A percentile compares a stretch with the other conserved stretches of the same genome.
Evolutionary conservation across 2,329 filamentous ascomycete species (phyloP).

Genomic region (Aaosphaeria pasadenensis): DNA sequence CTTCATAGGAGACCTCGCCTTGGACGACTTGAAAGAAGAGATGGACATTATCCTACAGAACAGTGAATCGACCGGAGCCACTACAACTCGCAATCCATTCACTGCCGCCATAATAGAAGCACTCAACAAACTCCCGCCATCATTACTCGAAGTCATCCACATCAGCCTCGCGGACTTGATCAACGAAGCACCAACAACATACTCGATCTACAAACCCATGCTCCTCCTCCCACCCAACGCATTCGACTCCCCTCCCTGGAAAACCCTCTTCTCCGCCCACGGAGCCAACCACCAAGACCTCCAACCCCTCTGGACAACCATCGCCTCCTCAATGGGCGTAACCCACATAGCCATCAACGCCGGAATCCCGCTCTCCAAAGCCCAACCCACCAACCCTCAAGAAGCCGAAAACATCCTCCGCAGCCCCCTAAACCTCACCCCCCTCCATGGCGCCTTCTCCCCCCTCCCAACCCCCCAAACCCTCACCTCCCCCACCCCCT

Average conservation of each 20-base stretch:
- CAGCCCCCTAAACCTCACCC: conserved; percentile 66
- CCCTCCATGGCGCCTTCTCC: conserved; percentile 74
- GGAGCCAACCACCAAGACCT: conserved; percentile 21
- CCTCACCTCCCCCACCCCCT: conserved; percentile 18
- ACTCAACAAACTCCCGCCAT: conserved; percentile 10
- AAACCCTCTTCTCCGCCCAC: conserved; percentile 22
- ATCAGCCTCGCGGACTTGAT: conserved; percentile 15
- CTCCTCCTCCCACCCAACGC: conserved; percentile 54
- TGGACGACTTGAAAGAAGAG: conserved; percentile 8
- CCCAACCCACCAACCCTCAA: conserved; percentile 9
- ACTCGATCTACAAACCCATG: conserved; percentile 57
- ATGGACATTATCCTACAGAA: conserved; percentile 8
- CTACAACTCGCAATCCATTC: conserved; percentile 14
- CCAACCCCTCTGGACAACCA: conserved; percentile 18
- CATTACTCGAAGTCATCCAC: conserved; percentile 9
- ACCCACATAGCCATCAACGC: conserved; percentile 60
- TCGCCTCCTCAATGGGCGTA: conserved; percentile 40
- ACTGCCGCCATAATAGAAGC: conserved; percentile 16
- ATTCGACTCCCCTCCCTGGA: conserved; percentile 38
- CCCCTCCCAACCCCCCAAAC: conserved; percentile 29
- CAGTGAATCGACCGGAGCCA: neutral
- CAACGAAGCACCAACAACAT: conserved; percentile 37
- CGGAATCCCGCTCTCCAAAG: conserved; percentile 46
- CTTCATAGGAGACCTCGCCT: neutral
- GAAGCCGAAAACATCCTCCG: conserved; percentile 62